These are phyloP conservation scores for Rhytidiadelphus loreus DNA, from an alignment of 225 moss, liverwort and hornwort genomes.

Conservation along the genomic window DNA sequence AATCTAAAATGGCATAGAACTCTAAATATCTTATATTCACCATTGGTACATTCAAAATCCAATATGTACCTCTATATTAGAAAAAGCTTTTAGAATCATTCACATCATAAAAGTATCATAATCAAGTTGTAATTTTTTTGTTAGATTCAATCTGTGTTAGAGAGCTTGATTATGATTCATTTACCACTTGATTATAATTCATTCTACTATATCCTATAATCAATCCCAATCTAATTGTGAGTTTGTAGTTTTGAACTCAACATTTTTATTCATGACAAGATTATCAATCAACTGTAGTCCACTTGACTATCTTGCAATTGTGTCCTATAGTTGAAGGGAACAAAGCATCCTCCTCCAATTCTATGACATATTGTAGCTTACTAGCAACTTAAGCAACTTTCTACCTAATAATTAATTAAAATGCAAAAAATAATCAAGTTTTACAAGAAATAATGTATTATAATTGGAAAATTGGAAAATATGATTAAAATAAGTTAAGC, in stretches of 20 bases:
- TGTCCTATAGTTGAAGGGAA: fast-evolving
- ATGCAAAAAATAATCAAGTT: too few relatives aligned
- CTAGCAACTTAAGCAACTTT: too few relatives aligned
- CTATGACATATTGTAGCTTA: background rate
- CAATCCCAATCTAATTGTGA: background rate
- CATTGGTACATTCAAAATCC: background rate
- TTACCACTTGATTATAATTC: too few relatives aligned
- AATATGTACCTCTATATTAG: background rate
- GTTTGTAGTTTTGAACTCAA: background rate
- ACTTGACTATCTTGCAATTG: background rate
- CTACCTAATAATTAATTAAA: too few relatives aligned
- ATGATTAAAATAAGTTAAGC: too few relatives aligned
- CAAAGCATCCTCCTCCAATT: background rate
- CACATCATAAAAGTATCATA: background rate
- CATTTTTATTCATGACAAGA: background rate
- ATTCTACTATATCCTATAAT: background rate
- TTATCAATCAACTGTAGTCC: background rate
- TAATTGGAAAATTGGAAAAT: too few relatives aligned
- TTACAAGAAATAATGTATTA: too few relatives aligned
- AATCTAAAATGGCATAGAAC: background rate
- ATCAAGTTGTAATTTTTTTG: background rate
- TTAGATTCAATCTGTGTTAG: background rate
- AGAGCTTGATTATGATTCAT: too few relatives aligned
- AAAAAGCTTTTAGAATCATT: background rate
- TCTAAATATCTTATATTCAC: background rate